Conservation (phyloP, 441 rosid genomes). For the Mallotus japonicus region DNA sequence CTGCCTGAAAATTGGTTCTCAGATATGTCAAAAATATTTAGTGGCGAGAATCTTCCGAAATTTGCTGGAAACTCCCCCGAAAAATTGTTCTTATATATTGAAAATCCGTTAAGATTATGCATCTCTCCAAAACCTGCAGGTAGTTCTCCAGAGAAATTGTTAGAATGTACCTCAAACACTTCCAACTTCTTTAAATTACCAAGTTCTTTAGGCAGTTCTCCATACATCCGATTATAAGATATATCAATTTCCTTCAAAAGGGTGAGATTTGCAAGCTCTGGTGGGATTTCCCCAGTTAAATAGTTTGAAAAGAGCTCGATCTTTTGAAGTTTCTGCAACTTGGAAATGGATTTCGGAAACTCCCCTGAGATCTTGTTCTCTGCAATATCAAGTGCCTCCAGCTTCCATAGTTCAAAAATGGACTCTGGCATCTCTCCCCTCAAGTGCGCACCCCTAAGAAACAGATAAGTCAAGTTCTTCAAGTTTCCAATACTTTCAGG, state of each 20-base stretch:
- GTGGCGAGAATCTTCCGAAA: conserved; percentile 58
- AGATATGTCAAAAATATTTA: conserved; percentile 67
- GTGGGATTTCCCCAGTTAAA: conserved; percentile 63
- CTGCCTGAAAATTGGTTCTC: conserved; percentile 73
- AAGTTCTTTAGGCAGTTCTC: conserved; percentile 53
- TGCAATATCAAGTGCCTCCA: conserved; percentile 57
- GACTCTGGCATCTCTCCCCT: conserved; percentile 66
- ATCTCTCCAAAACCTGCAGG: conserved; percentile 66
- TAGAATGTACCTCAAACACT: conserved; percentile 49
- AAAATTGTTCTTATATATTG: conserved; percentile 47
- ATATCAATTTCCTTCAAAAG: conserved; percentile 58
- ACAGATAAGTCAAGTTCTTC: conserved; percentile 41
- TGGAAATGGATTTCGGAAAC: conserved; percentile 44
- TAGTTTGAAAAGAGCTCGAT: conserved; percentile 58
- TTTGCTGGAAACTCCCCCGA: conserved; percentile 63
- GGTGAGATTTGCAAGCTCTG: conserved; percentile 51
- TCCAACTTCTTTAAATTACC: conserved; percentile 49
- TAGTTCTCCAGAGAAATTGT: conserved; percentile 25
- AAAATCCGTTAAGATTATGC: conserved; percentile 46
- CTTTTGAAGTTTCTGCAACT: conserved; percentile 49
- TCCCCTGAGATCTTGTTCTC: conserved; percentile 48
- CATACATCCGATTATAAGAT: conserved; percentile 47
- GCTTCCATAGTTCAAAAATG: conserved; percentile 41
- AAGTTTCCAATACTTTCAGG: conserved; percentile 54
- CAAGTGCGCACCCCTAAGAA: conserved; percentile 39